These are phyloP conservation scores for Tagetes patula DNA, from an alignment of 129 eudicot genomes.

Conservation along the genomic window DNA sequence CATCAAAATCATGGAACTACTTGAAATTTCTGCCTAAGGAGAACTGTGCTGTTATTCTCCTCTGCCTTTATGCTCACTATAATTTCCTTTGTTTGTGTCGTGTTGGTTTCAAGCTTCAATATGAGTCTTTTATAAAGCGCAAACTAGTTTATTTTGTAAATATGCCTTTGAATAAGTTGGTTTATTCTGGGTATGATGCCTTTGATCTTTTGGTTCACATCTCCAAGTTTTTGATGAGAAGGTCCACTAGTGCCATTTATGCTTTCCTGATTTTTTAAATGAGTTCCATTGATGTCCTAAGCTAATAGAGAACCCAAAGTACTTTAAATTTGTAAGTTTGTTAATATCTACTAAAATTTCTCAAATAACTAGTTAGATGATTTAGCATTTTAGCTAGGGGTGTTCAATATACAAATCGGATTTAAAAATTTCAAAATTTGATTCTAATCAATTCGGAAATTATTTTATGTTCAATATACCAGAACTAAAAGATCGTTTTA, in stretches of 20 bases:
- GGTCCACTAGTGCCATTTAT: constrained; percentile 32
- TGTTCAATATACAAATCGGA: no score
- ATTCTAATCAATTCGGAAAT: no score
- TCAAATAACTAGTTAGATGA: not conserved
- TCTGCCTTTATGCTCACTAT: constrained; percentile 26
- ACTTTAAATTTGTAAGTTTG: constrained; percentile 7
- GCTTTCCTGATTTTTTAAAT: constrained; percentile 18
- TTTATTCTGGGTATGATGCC: constrained; percentile 54
- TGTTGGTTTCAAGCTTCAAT: constrained; percentile 15
- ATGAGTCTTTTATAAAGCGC: constrained; percentile 29
- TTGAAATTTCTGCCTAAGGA: constrained; percentile 51
- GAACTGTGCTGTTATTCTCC: constrained; percentile 55
- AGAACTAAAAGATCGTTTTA: no score
- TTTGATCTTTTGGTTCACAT: constrained; percentile 38
- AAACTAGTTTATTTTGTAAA: constrained; percentile 39
- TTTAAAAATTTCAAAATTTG: no score
- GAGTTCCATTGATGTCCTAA: not conserved
- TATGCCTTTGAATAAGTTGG: constrained; percentile 38
- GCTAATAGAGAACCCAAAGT: not conserved
- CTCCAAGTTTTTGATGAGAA: constrained; percentile 23
- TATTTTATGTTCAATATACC: no score
- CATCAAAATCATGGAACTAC: constrained; percentile 32
- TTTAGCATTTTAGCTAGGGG: no score
- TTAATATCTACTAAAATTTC: not conserved
- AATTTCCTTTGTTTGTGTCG: constrained; percentile 3